A percentile compares a stretch with the other conserved stretches of the same genome.
phyloP scores from a whole-genome alignment of 805 yeast genomes.

The Monosporozyma siamensis region DNA sequence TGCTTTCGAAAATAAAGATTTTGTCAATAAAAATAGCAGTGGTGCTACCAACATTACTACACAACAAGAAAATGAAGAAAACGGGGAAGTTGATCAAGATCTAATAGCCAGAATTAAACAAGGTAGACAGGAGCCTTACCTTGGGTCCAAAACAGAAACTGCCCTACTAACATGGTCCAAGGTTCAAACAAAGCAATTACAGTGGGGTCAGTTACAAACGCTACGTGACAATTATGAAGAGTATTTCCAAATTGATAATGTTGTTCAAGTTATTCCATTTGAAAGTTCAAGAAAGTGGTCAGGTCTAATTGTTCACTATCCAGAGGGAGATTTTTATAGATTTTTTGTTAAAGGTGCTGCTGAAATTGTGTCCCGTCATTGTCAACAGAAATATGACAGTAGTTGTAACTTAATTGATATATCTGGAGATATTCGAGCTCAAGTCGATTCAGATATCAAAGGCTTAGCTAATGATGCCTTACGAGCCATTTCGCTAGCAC shows the following conservation, averaged over 20 bases:
- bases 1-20: constrained; percentile 66
- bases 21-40: not conserved
- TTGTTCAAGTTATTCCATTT: constrained; percentile 76
- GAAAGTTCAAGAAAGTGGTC: constrained; percentile 93
- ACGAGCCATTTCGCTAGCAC: constrained; percentile 84
- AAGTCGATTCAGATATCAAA: constrained; percentile 37
- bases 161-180: constrained; percentile 69
- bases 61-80: not conserved
- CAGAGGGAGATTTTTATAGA: constrained; percentile 36
- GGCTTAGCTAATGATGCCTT: constrained; percentile 68
- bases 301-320: constrained; percentile 55
- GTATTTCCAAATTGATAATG: constrained; percentile 28
- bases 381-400: constrained; percentile 34
- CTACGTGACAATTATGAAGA: constrained; percentile 32
- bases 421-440: constrained; percentile 24
- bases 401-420: constrained; percentile 22
- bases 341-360: constrained; percentile 89
- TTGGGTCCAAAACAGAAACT: constrained; percentile 93
- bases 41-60: constrained; percentile 3
- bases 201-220: constrained; percentile 32
- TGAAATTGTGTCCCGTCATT: constrained; percentile 63
- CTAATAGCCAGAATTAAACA: constrained; percentile 9
- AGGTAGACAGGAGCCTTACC: constrained; percentile 45
- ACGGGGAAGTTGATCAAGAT: constrained; percentile 9
- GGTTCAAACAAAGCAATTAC: constrained; percentile 39